phyloP scores from a whole-genome alignment of 1,284 basidiomycete species.

The Marasmius tenuissimus region DNA sequence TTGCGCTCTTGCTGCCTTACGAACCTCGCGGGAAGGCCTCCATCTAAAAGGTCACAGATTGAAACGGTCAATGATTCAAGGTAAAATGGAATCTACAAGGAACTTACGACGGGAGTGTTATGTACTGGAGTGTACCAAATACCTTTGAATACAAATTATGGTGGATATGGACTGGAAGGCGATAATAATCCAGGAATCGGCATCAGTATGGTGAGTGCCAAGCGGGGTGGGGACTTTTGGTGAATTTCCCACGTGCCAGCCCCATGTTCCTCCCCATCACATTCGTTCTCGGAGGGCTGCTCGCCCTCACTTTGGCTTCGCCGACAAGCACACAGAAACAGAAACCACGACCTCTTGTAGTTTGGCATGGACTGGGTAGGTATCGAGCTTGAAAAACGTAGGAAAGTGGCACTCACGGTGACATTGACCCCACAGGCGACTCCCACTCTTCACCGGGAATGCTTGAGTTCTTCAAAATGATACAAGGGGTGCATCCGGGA shows the following conservation, averaged over 20 bases:
- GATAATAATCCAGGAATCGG: too few species aligned
- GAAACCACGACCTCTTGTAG: conserved; percentile 68
- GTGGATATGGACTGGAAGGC: too few species aligned
- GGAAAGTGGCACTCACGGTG: not conserved
- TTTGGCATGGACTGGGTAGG: conserved; percentile 92
- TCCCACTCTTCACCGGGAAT: conserved; percentile 67
- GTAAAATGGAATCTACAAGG: not conserved
- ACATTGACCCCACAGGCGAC: conserved; percentile 41
- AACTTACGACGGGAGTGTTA: too few species aligned
- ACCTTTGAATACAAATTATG: too few species aligned
- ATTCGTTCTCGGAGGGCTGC: not conserved
- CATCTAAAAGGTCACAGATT: conserved; percentile 31
- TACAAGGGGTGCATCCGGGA: conserved; percentile 76
- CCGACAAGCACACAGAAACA: not conserved
- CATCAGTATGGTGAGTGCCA: too few species aligned
- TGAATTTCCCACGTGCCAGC: not conserved
- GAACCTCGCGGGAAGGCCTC: conserved; percentile 69
- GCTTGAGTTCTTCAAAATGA: conserved; percentile 62
- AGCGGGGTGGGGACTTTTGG: too few species aligned
- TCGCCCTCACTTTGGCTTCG: conserved; percentile 10
- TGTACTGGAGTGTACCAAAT: too few species aligned
- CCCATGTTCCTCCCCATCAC: not conserved
- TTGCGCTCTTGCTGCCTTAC: conserved; percentile 68
- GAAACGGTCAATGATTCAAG: not conserved
- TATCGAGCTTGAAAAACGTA: conserved; percentile 17